Evolutionary conservation across 169 alveolate species (phyloP).

Genomic region (Plasmodium reichenowi): DNA sequence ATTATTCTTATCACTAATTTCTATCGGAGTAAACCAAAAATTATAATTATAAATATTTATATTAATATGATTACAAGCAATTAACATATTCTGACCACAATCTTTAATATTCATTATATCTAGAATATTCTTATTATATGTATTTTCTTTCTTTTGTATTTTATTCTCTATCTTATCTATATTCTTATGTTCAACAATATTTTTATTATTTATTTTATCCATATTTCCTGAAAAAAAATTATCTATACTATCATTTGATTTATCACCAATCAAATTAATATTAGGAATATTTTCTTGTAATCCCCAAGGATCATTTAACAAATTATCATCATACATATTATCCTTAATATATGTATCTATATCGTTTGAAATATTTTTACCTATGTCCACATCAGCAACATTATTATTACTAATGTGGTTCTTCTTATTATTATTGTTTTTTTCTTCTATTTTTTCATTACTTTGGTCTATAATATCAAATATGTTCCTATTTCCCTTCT

Average conservation of each 20-base stretch:
- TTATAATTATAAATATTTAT: slow-evolving; percentile 64
- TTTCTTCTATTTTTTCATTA: not conserved
- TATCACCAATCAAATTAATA: slow-evolving; percentile 4
- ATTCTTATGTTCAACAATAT: not conserved
- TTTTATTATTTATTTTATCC: not conserved
- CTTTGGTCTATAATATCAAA: slow-evolving; percentile 5
- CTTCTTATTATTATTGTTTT: not conserved
- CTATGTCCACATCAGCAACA: too few species aligned
- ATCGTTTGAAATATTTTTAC: not conserved
- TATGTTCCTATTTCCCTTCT: not conserved
- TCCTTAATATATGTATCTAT: slow-evolving; percentile 17
- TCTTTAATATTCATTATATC: not conserved
- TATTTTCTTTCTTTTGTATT: slow-evolving; percentile 30
- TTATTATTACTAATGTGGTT: not conserved
- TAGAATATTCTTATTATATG: not conserved
- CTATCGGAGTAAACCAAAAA: slow-evolving; percentile 78
- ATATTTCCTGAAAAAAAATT: not conserved
- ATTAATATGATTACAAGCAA: slow-evolving; percentile 18
- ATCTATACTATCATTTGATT: slow-evolving; percentile 1
- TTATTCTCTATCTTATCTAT: not conserved
- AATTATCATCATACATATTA: slow-evolving; percentile 19
- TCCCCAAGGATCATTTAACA: slow-evolving; percentile 39
- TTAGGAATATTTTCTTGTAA: slow-evolving; percentile 29
- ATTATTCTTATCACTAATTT: slow-evolving; percentile 67
- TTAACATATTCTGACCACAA: not conserved